Evolutionary conservation across 768 basidiomycete genomes (phyloP).

Genomic region (Trametes cinnabarina): DNA sequence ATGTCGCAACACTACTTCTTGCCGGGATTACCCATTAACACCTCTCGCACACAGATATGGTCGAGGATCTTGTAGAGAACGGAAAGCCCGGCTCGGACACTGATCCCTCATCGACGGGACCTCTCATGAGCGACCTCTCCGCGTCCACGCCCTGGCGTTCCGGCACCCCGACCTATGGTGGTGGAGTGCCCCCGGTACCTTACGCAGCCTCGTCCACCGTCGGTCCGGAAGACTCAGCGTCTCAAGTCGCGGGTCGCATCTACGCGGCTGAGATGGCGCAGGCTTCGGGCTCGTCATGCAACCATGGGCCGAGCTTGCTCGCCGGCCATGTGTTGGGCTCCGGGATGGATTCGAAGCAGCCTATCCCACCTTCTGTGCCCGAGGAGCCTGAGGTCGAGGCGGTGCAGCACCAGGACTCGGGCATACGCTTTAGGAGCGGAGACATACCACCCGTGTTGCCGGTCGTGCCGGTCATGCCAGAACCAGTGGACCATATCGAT

Average conservation of each 20-base stretch:
- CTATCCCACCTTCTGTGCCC: slow-evolving; percentile 2
- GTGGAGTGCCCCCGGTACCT: neutral
- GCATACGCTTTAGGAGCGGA: slow-evolving; percentile 13
- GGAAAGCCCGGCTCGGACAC: neutral
- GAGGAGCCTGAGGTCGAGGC: slow-evolving; percentile 5
- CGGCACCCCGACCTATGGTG: neutral
- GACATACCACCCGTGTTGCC: neutral
- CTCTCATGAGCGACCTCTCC: neutral
- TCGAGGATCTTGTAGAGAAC: slow-evolving; percentile 1
- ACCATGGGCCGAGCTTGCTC: neutral
- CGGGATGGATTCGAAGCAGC: slow-evolving; percentile 3
- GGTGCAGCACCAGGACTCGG: slow-evolving; percentile 16
- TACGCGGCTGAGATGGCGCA: slow-evolving; percentile 10
- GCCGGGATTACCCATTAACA: neutral
- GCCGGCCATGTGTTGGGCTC: neutral
- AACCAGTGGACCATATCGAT: neutral
- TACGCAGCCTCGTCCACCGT: neutral
- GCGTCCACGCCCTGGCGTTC: neutral
- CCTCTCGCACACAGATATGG: neutral
- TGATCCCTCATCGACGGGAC: neutral
- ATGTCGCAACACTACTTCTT: neutral
- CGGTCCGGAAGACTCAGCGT: slow-evolving; percentile 14
- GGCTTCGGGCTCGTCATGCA: neutral
- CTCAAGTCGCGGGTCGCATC: slow-evolving; percentile 9
- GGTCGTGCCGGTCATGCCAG: neutral